Base-by-base conservation (phyloP, 2,329 filamentous ascomycete genomes). In the Fusarium sororula region DNA sequence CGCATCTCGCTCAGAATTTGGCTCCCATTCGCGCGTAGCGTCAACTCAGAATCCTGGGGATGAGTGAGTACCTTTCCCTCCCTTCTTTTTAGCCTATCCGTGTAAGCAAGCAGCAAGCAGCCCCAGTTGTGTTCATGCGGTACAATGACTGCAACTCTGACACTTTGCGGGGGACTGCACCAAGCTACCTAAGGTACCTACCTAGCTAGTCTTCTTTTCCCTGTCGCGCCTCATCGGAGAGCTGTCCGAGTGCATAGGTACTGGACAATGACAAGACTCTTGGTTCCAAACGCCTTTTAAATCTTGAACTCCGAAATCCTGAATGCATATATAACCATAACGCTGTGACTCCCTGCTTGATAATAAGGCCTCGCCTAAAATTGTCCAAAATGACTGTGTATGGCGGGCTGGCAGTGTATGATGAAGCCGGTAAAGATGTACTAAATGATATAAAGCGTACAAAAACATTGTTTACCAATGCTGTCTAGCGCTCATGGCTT, bases 331-430 rank as follows among this genome's bases (percentile, higher is more conserved):
- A 61, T 74, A 59, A 54, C 58, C 57, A 66, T 66, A 75, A 78
- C 76, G 76, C 76, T 78, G 63, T 75, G 73, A 78, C 76, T 78
- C 76, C 76, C 66, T 71, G 76, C 76, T 77, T 58, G 53, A 75
- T 54, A 66, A 59, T 51, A 65, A 68, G 69, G 70, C 73, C 64
- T 70, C 62, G 56, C 54, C 62, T 65, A 44, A 44, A 48, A 51
- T 66, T 61, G 61, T 47, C 39, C 66, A 59, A 39, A 26, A 58
- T 53, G 58, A 58, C 42, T 39, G 53, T 58, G 53, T 11, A n/a
- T 70, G 35, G 42, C 54, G 42, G 17, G 48, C 67, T 30, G 17
- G n/a, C 59, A 30, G 45, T 62, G 30, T 42, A 47, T 35, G 13
- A 35, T 57, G 30, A 65, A 42, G 57, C 39, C 37, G 47, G 28